phyloP scores from a whole-genome alignment of 352 stramenopile genomes.

The Globisporangium lucens region DNA sequence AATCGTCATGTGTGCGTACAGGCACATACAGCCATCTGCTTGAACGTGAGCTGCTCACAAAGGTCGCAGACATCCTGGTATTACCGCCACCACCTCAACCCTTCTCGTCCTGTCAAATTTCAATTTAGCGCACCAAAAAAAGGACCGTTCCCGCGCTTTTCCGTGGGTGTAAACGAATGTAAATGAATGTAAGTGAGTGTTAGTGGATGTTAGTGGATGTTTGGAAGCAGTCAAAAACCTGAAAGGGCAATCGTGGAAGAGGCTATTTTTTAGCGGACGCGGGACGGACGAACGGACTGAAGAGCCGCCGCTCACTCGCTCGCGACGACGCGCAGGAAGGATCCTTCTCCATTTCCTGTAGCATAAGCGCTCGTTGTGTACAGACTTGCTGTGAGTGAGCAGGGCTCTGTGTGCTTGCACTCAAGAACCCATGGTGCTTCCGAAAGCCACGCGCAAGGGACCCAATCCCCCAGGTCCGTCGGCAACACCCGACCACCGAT shows the following conservation, averaged over 20 bases:
- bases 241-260: not conserved
- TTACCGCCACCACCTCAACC: not conserved
- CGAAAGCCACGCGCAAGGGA: slow-evolving; percentile 9
- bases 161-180: not conserved
- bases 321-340: slow-evolving; percentile 1
- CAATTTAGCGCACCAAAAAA: slow-evolving; percentile 2
- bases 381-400: not conserved
- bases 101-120: not conserved
- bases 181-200: not conserved
- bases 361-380: not conserved
- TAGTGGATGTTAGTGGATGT: not conserved
- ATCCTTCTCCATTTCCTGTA: not conserved
- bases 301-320: slow-evolving; percentile 9
- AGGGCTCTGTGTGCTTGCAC: not conserved
- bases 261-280: not conserved
- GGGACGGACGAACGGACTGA: slow-evolving; percentile 2
- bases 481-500: slow-evolving; percentile 17
- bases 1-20: not conserved
- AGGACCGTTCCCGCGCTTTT: slow-evolving; percentile 15
- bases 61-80: not conserved
- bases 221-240: slow-evolving; percentile 3
- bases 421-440: slow-evolving; percentile 14
- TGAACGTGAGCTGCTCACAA: not conserved
- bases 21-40: not conserved
- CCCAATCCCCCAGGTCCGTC: not conserved